Base-by-base conservation (phyloP, 2,329 filamentous ascomycete genomes). In the Aspergillus tubingensis region DNA sequence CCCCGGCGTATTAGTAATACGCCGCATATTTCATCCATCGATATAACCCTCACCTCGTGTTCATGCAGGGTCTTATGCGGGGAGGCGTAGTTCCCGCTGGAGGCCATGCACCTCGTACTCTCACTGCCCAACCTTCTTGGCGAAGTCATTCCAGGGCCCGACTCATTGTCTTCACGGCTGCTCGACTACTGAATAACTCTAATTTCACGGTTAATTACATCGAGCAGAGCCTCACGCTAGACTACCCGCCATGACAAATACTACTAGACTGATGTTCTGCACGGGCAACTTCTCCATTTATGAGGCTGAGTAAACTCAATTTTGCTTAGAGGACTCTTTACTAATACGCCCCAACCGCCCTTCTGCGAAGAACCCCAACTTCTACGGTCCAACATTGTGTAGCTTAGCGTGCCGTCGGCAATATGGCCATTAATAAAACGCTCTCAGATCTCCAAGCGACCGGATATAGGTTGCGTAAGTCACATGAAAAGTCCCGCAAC, bases 401-500 rank as follows among this genome's bases (percentile, higher is more conserved):
- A 7, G 17, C 8, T 36, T 51, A 51, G 25, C 5, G 13, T n/a
- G n/a, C 27, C n/a, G 11, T 51, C 49, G 7, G 17, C 27, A 10
- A 52, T 36, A 62, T 63, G 62, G 23, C 60, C 11, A 32, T 25
- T 10, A 23, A 53, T 52, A 61, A 49, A 43, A 48, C 52, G 6
- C 23, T 44, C 13, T 25, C 19, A 11, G 47, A 17, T 23, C 30
- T 57, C 3, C 62, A 61, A 25, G 23, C 38, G 17, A 43, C 21
- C 30, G 65, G 56, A 48, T 64, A 61, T 23, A 67, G 63, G 36
- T 51, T 66, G 21, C 63, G 69, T 7, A 62, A 62, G 53, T 53
- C 62, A 48, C 75, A 77, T 60, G 66, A 62, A 50, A 77, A 77
- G 62, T 77, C 74, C 2, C 64, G 74, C 21, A 68, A 70, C 57